Base-by-base conservation (phyloP, 1,139 yeast species). In the Hemisphaericaspora xylanilytica region DNA sequence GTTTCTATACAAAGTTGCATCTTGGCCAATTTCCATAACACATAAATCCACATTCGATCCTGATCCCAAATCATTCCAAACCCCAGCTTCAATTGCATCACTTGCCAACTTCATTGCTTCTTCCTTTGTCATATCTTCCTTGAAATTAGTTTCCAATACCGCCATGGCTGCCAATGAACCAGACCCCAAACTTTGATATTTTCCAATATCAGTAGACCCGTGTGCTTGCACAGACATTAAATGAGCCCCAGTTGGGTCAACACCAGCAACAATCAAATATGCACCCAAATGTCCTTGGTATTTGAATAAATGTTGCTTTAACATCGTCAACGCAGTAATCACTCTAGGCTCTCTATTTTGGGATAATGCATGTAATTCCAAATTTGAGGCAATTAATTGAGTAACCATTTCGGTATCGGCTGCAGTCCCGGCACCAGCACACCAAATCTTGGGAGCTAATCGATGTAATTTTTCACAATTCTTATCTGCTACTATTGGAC, bases 101-200 rank as follows among this genome's bases (percentile, higher is more conserved):
- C 96, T 75, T 48, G 96, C 92, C 44, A 92, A 74, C 49, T 79
- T 79, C 67, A 90, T 81, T 16, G 97, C 98, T 58, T 88, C 96
- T 36, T 89, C 95, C 59, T 73, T 83, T 17, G 82, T 75, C 73
- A 92, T 67, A 48, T 79, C 87, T 46, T 78, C 81, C 54, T 75
- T 80, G 94, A 95, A 92, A 48, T 81, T 76, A 31, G 94, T 78
- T 65, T 92, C 98, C 54, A 92, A 73, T 16, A 92, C 94, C 2
- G 98, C 96, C 96, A 92, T 92, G 12, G 98, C 98, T 3, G 98
- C 97, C 61, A 92, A 77, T n/a, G 97, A 89, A 46, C 98, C 98
- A 3, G 96, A 87, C 5, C 98, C 98, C 50, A 92, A 73, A 9
- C 97, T 83, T 61, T 84, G 86, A 63, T 89, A 92, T 56, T 80